A percentile compares a stretch with the other conserved stretches of the same genome.
phyloP scores from a whole-genome alignment of 805 yeast species.

The Wickerhamiella domercqiae region DNA sequence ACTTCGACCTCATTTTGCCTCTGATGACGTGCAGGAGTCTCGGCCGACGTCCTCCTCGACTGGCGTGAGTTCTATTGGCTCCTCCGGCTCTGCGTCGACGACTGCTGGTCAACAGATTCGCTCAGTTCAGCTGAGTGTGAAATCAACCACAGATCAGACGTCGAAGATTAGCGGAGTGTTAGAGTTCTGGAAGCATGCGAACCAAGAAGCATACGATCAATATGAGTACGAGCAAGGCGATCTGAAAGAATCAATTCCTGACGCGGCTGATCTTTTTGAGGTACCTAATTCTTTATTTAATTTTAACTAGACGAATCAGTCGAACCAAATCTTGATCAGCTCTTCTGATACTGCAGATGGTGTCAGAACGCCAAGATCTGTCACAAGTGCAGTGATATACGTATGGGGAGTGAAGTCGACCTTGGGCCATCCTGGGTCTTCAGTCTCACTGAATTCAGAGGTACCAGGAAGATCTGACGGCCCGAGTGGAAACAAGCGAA shows the following conservation, averaged over 20 bases:
- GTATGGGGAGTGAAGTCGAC: constrained; percentile 95
- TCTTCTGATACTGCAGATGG: constrained; percentile 99
- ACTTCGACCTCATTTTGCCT: constrained; percentile 65
- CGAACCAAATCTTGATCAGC: constrained; percentile 95
- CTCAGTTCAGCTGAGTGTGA: constrained; percentile 66
- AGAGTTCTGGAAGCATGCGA: constrained; percentile 43
- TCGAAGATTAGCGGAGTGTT: constrained; percentile 59
- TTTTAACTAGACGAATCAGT: too few species aligned
- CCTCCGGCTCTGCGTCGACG: constrained; percentile 19
- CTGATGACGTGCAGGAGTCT: constrained; percentile 27
- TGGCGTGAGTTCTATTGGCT: neutral
- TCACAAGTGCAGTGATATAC: constrained; percentile 84
- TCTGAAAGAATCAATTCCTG: too few species aligned
- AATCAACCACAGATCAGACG: constrained; percentile 39
- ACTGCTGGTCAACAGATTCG: too few species aligned
- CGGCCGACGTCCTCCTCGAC: neutral
- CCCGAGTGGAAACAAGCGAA: constrained; percentile 84
- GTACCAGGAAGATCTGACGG: constrained; percentile 76
- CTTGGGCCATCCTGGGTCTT: constrained; percentile 30
- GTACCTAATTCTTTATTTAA: neutral
- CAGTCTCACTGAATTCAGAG: constrained; percentile 24
- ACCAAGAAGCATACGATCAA: constrained; percentile 38
- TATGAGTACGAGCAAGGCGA: too few species aligned
- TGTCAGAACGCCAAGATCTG: constrained; percentile 91
- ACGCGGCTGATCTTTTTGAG: neutral